phyloP scores from a whole-genome alignment of 371 early-diverging fungal species.

The Parasitella parasitica region DNA sequence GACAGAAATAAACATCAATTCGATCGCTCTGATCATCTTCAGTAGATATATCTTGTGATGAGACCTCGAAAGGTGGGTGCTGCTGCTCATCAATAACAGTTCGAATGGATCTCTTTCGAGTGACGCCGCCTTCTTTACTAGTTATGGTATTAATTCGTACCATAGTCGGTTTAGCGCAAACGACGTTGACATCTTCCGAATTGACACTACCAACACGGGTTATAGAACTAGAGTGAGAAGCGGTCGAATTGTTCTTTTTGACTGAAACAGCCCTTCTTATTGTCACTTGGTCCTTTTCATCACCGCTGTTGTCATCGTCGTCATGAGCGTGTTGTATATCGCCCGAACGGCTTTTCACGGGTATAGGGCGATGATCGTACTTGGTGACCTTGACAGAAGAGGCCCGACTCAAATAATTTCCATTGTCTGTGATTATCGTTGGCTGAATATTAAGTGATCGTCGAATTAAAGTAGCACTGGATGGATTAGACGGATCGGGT shows the following conservation, averaged over 20 bases:
- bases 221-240: conserved; percentile 5
- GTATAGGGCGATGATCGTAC: conserved; percentile 23
- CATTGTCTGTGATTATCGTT: neutral
- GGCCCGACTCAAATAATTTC: conserved; percentile 15
- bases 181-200: conserved; percentile 5
- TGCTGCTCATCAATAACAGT: conserved; percentile 3
- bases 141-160: conserved; percentile 27
- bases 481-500: conserved; percentile 12
- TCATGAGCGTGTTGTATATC: neutral
- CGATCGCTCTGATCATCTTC: neutral
- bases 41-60: neutral
- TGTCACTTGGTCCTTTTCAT: conserved; percentile 3
- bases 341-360: neutral
- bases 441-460: conserved; percentile 33
- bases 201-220: conserved; percentile 2
- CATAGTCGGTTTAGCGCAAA: conserved; percentile 28
- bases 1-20: conserved; percentile 22
- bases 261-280: conserved; percentile 31
- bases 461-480: conserved; percentile 10
- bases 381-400: conserved; percentile 40
- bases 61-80: neutral
- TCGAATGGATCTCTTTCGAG: conserved; percentile 29
- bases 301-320: conserved; percentile 5
- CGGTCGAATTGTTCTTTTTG: conserved; percentile 19
- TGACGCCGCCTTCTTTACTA: conserved; percentile 12